These are phyloP conservation scores for Paspalum vaginatum DNA, from an alignment of 176 grass and related monocot genomes.

Conservation along the genomic window DNA sequence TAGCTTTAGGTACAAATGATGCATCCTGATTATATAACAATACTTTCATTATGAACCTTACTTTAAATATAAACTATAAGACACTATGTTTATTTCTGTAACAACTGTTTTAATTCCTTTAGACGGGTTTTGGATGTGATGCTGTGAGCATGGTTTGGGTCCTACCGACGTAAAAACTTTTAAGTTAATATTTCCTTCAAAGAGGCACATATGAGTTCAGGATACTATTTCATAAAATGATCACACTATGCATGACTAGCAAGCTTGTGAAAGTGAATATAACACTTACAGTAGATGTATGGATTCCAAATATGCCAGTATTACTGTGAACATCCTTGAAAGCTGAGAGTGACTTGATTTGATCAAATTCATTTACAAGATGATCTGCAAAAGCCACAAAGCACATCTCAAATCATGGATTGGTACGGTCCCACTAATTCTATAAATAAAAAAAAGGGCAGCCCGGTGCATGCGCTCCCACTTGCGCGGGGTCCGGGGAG, in stretches of 20 bases:
- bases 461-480: no score
- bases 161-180: background rate
- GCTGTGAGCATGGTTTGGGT: background rate
- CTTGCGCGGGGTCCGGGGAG: no score
- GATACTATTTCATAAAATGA: slow-evolving; percentile 6
- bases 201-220: background rate
- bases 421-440: slow-evolving; percentile 22
- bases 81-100: background rate
- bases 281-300: slow-evolving; percentile 82
- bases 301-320: slow-evolving; percentile 94
- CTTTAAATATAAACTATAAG: background rate
- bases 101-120: background rate
- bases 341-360: slow-evolving; percentile 82
- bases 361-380: slow-evolving; percentile 77
- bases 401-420: slow-evolving; percentile 37
- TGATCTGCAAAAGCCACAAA: slow-evolving; percentile 54
- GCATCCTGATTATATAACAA: slow-evolving; percentile 62
- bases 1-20: slow-evolving; percentile 80
- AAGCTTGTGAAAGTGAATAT: background rate
- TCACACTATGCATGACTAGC: background rate
- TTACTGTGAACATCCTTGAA: slow-evolving; percentile 87
- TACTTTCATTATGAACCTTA: slow-evolving; percentile 6
- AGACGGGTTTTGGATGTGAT: background rate
- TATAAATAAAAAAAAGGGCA: no score
- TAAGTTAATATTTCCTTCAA: background rate